These are phyloP conservation scores for Cyberlindnera samutprakarnensis DNA, from an alignment of 805 yeast genomes.

Conservation along the genomic window DNA sequence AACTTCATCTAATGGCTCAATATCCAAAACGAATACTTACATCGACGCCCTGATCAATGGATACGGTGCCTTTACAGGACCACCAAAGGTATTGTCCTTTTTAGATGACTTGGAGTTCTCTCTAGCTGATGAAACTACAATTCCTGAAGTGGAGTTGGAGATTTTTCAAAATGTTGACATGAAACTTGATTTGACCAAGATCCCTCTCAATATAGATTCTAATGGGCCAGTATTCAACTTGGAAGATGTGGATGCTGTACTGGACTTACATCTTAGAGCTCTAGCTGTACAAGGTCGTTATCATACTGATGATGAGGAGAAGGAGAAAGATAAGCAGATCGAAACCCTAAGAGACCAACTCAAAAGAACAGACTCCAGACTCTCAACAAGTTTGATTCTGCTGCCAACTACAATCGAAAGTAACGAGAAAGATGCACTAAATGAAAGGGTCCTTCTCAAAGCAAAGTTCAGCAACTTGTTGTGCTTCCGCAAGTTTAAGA, in stretches of 20 bases:
- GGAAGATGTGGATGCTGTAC: slow-evolving; percentile 29
- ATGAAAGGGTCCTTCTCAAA: slow-evolving; percentile 21
- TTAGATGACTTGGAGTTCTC: slow-evolving; percentile 64
- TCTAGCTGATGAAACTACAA: slow-evolving; percentile 34
- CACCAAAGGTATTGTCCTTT: slow-evolving; percentile 61
- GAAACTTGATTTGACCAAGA: slow-evolving; percentile 34
- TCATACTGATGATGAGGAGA: slow-evolving; percentile 14
- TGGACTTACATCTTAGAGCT: slow-evolving; percentile 23
- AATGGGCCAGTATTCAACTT: slow-evolving; percentile 34
- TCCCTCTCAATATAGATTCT: slow-evolving; percentile 23
- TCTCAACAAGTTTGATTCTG: slow-evolving; percentile 7
- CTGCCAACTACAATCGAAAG: slow-evolving; percentile 16
- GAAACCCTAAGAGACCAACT: slow-evolving; percentile 12
- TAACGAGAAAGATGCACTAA: slow-evolving; percentile 16
- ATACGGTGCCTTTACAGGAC: slow-evolving; percentile 43
- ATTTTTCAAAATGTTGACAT: slow-evolving; percentile 25
- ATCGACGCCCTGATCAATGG: slow-evolving; percentile 45
- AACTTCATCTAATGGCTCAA: slow-evolving; percentile 35
- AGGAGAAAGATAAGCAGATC: slow-evolving; percentile 10
- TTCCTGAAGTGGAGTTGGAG: slow-evolving; percentile 7
- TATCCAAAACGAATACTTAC: slow-evolving; percentile 45
- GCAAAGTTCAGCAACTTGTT: slow-evolving; percentile 36
- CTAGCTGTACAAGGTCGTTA: slow-evolving; percentile 16
- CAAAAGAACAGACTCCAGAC: slow-evolving; percentile 10
- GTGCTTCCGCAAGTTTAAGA: slow-evolving; percentile 38